Base-by-base conservation (phyloP, 768 basidiomycete species). In the Pleurotus ostreatus region DNA sequence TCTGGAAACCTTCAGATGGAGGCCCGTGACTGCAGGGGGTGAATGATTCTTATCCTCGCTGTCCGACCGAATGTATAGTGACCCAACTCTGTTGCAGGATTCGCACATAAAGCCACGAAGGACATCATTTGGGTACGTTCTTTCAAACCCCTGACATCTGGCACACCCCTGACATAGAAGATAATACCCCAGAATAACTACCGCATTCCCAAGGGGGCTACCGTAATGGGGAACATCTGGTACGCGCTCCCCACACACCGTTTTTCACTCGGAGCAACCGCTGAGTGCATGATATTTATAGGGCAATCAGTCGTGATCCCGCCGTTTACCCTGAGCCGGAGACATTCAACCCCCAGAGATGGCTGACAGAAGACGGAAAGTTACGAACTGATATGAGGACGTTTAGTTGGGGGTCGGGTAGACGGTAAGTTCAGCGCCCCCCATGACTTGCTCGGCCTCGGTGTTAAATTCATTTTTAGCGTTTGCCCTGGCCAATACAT, bases 401-500 rank as follows among this genome's bases (percentile, higher is more conserved):
- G 25, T 83, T 76, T 52, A 69, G 77, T 22, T 86, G 83, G 54
- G 83, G 84, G 1, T 84, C 83, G 54, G 84, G 83, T 12, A 66
- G 81, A 59, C 67, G 74, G 71, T 70, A 15, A 46, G 74, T 71
- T 40, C 23, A 8, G 25, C 16, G 46, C 48, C 37, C 49, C 56
- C 15, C n/a, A 41, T 20, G 23, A 53, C 52, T 11, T 34, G 30
- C 38, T 38, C 5, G 46, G 4, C 13, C 49, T 18, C 30, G 25
- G 15, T 15, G 9, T 18, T 23, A 23, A 11, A 22, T 18, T 23
- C 4, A 51, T 20, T 34, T 46, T 30, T 16, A 81, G 85, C n/a
- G 74, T 86, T 4, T 89, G 86, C 57, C 85, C 85, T 0, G 86
- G 86, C 0, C 79, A 81, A 61, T 78, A 85, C 64, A 78, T 89